These are phyloP conservation scores for Monosporozyma aerobia DNA, from an alignment of 805 yeast genomes.

Conservation along the genomic window DNA sequence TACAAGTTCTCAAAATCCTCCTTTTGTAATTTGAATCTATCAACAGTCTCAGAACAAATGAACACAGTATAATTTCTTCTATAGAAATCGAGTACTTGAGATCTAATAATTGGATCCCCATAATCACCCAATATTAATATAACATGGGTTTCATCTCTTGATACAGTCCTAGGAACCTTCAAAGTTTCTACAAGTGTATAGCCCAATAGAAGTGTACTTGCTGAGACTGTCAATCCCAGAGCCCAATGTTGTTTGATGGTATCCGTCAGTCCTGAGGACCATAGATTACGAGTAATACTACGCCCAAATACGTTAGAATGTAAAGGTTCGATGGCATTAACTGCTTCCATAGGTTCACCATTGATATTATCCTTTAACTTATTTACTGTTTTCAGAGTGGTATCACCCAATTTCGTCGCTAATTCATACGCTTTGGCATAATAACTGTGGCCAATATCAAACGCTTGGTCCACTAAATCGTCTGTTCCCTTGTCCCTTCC, in stretches of 20 bases:
- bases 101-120: slow-evolving; percentile 29
- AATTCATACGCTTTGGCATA: slow-evolving; percentile 8
- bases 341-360: background rate
- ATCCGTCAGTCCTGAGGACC: background rate
- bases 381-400: slow-evolving; percentile 6
- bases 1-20: slow-evolving; percentile 25
- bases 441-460: slow-evolving; percentile 13
- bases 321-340: background rate
- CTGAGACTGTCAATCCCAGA: background rate
- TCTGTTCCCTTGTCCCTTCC: background rate
- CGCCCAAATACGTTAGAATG: background rate
- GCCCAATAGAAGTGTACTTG: background rate
- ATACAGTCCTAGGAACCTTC: background rate
- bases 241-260: background rate
- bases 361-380: background rate
- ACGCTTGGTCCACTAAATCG: slow-evolving; percentile 21
- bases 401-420: slow-evolving; percentile 7
- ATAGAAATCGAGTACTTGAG: slow-evolving; percentile 29
- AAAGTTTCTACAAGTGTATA: background rate
- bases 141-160: background rate
- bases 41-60: slow-evolving; percentile 24
- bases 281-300: background rate
- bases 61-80: slow-evolving; percentile 27
- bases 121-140: slow-evolving; percentile 26
- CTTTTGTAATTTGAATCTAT: slow-evolving; percentile 14